Evolutionary conservation across 306 rosid genomes (phyloP).

Genomic region (Carpinus viminea): DNA sequence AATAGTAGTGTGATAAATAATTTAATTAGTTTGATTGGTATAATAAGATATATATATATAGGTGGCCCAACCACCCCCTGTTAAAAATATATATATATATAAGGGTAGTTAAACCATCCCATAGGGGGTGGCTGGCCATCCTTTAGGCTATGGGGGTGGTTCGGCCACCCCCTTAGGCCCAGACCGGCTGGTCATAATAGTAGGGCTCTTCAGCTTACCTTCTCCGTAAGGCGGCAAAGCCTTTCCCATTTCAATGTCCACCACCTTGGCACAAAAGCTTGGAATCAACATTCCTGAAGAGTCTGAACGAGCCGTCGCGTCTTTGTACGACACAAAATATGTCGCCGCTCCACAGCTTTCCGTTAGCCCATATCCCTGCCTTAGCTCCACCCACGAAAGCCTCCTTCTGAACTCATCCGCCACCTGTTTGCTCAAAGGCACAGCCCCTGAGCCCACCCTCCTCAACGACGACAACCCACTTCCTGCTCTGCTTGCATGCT

Average conservation of each 20-base stretch:
- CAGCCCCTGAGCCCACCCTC: conserved; percentile 78
- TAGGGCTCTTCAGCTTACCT: conserved; percentile 77
- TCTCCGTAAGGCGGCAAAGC: conserved; percentile 59
- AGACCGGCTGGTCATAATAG: too few species aligned
- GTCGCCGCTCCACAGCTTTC: conserved; percentile 69
- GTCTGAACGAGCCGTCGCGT: conserved; percentile 55
- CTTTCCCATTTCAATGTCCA: conserved; percentile 58
- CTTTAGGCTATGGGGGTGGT: too few species aligned
- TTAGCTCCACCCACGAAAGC: conserved; percentile 84
- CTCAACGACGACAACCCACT: conserved; percentile 58
- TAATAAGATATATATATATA: too few species aligned
- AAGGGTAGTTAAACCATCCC: too few species aligned
- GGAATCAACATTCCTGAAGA: conserved; percentile 68
- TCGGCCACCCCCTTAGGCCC: too few species aligned
- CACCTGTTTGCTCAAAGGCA: conserved; percentile 76
- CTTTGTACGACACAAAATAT: conserved; percentile 37
- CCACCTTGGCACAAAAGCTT: conserved; percentile 61
- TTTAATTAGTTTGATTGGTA: too few species aligned
- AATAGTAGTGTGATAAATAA: too few species aligned
- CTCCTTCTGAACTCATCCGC: conserved; percentile 50
- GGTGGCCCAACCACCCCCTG: too few species aligned
- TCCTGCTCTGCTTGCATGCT: conserved; percentile 41
- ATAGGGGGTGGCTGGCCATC: too few species aligned
- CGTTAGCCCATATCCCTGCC: conserved; percentile 86
- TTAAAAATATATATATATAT: too few species aligned